Evolutionary conservation across 495 filamentous ascomycete genomes (phyloP).

Genomic region (Aspergillus haitiensis): DNA sequence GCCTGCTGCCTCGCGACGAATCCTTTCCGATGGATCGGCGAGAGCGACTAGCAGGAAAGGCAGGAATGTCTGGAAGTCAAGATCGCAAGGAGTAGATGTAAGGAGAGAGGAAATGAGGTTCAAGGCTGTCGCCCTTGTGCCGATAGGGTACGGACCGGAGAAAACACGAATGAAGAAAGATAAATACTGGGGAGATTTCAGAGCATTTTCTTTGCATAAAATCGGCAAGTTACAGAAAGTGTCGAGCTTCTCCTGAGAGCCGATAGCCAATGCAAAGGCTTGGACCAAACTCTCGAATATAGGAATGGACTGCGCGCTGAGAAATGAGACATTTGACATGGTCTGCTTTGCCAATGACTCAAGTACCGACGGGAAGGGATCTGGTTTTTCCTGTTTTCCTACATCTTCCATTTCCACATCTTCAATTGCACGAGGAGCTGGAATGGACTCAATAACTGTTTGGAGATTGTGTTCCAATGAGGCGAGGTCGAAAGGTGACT

Average conservation of each 20-base stretch:
- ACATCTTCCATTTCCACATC: conserved; percentile 55
- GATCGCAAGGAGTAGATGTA: conserved; percentile 44
- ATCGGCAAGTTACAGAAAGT: conserved; percentile 59
- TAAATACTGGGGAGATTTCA: conserved; percentile 63
- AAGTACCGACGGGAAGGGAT: conserved; percentile 41
- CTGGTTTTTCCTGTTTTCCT: conserved; percentile 34
- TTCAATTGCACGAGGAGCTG: conserved; percentile 39
- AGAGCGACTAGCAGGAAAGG: conserved; percentile 76
- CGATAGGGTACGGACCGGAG: conserved; percentile 66
- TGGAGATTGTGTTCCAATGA: conserved; percentile 70
- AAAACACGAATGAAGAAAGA: conserved; percentile 76
- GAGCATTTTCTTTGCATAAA: conserved; percentile 55
- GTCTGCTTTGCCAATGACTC: conserved; percentile 36
- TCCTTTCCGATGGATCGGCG: conserved; percentile 66
- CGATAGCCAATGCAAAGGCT: conserved; percentile 60
- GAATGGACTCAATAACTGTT: conserved; percentile 56
- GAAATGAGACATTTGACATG: conserved; percentile 36
- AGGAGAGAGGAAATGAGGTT: conserved; percentile 57
- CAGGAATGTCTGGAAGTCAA: conserved; percentile 74
- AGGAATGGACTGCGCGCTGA: conserved; percentile 36
- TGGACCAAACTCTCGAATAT: conserved; percentile 58
- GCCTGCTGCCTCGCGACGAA: conserved; percentile 72
- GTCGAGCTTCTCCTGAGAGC: conserved; percentile 50
- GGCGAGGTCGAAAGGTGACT: conserved; percentile 63
- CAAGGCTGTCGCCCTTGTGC: conserved; percentile 67